These are phyloP conservation scores for Osmanthus fragrans DNA, from an alignment of 257 asterid genomes.

Conservation along the genomic window DNA sequence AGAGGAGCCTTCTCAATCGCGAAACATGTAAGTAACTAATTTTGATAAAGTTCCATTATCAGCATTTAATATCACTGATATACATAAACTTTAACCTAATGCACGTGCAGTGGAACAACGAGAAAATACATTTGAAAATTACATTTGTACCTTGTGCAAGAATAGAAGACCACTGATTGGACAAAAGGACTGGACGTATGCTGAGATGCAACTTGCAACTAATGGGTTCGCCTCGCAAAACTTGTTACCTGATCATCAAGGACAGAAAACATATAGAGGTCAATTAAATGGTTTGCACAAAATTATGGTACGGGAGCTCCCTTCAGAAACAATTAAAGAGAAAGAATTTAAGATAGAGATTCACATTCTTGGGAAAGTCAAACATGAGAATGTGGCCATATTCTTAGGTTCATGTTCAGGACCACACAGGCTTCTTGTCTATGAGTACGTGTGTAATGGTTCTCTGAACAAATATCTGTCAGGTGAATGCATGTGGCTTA, in stretches of 20 bases:
- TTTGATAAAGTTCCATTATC: background rate
- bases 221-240: slow-evolving; percentile 41
- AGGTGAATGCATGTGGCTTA: slow-evolving; percentile 25
- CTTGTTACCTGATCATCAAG: slow-evolving; percentile 24
- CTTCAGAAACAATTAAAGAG: slow-evolving; percentile 46
- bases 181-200: slow-evolving; percentile 37
- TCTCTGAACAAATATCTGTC: slow-evolving; percentile 49
- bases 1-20: background rate
- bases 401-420: slow-evolving; percentile 57
- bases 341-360: slow-evolving; percentile 39
- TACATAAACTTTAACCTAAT: background rate
- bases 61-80: background rate
- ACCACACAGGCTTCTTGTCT: slow-evolving; percentile 42
- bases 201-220: slow-evolving; percentile 49
- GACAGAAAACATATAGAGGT: slow-evolving; percentile 39
- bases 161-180: slow-evolving; percentile 32
- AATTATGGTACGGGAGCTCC: slow-evolving; percentile 41
- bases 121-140: slow-evolving; percentile 16
- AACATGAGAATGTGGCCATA: slow-evolving; percentile 49
- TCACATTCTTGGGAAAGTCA: slow-evolving; percentile 35
- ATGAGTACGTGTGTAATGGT: slow-evolving; percentile 51
- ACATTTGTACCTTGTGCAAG: slow-evolving; percentile 39
- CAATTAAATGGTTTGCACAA: slow-evolving; percentile 38
- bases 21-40: slow-evolving; percentile 31
- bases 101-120: slow-evolving; percentile 29